These are phyloP conservation scores for Moricandia moricandioides DNA, from an alignment of 345 rosid species.

Conservation along the genomic window DNA sequence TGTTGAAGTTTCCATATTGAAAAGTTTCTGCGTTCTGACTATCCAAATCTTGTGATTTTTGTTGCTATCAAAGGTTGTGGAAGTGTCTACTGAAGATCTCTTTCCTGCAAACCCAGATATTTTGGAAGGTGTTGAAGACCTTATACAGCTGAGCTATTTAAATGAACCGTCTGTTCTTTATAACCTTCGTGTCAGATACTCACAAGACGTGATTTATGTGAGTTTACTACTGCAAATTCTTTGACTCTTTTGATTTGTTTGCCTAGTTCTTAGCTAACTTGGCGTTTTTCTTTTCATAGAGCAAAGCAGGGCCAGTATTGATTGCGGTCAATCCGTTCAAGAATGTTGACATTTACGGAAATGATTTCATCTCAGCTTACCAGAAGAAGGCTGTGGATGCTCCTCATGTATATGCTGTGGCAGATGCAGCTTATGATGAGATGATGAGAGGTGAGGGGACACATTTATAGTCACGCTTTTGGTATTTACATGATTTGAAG, in stretches of 20 bases:
- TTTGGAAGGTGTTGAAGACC: slow-evolving; percentile 83
- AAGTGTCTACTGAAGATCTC: slow-evolving; percentile 68
- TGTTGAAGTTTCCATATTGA: slow-evolving; percentile 6
- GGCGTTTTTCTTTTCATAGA: slow-evolving; percentile 45
- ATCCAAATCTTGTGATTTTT: not conserved
- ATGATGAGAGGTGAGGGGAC: slow-evolving; percentile 85
- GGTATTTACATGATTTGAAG: not conserved
- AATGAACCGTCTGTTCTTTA: slow-evolving; percentile 93
- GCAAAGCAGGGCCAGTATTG: slow-evolving; percentile 91
- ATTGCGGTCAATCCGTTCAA: slow-evolving; percentile 90
- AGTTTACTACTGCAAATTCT: slow-evolving; percentile 35
- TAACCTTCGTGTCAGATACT: slow-evolving; percentile 77
- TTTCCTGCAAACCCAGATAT: slow-evolving; percentile 95
- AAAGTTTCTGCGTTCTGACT: slow-evolving; percentile 15
- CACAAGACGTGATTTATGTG: slow-evolving; percentile 80
- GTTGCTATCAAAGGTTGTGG: slow-evolving; percentile 57
- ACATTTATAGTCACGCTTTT: not conserved
- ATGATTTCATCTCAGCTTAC: slow-evolving; percentile 53
- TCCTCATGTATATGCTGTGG: slow-evolving; percentile 84
- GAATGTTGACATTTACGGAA: slow-evolving; percentile 60
- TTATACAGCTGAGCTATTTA: slow-evolving; percentile 87
- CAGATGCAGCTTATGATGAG: slow-evolving; percentile 76
- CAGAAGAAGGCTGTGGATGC: slow-evolving; percentile 55
- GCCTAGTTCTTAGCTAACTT: slow-evolving; percentile 14
- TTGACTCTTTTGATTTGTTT: slow-evolving; percentile 5